phyloP scores from a whole-genome alignment of 352 stramenopile genomes.

The Pythium brachiatum region DNA sequence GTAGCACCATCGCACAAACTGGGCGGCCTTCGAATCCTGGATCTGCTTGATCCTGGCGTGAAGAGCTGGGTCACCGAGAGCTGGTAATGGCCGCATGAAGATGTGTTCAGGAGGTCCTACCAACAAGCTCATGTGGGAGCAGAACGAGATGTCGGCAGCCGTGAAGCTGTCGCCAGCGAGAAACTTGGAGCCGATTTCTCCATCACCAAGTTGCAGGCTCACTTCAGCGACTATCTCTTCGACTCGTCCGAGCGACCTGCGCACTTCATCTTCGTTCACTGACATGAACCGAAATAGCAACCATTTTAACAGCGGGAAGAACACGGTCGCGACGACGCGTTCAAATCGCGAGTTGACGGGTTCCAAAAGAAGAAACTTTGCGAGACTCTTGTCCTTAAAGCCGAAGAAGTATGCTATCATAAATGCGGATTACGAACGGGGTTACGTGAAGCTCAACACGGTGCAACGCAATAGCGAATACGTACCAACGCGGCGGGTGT shows the following conservation, averaged over 20 bases:
- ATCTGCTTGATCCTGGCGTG: constrained; percentile 33
- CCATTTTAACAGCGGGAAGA: neutral
- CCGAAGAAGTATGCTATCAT: neutral
- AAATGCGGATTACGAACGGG: no score
- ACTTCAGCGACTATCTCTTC: neutral
- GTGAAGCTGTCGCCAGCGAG: constrained; percentile 41
- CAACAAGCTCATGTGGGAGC: constrained; percentile 43
- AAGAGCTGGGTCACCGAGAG: constrained; percentile 27
- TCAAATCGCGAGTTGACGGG: neutral
- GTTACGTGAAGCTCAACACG: no score
- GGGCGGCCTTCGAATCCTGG: constrained; percentile 33
- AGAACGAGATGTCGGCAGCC: constrained; percentile 53
- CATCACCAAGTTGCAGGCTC: constrained; percentile 28
- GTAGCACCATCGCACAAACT: constrained; percentile 59
- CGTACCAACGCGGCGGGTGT: constrained; percentile 30
- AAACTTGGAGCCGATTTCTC: constrained; percentile 35
- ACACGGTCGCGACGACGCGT: neutral
- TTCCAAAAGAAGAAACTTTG: neutral
- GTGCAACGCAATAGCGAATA: no score
- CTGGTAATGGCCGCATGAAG: constrained; percentile 37
- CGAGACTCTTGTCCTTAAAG: neutral
- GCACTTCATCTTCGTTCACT: neutral
- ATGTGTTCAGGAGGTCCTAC: constrained; percentile 35
- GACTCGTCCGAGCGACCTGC: neutral
- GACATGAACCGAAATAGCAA: neutral